phyloP scores from a whole-genome alignment of 2,329 filamentous ascomycete genomes.

The Aspergillus phoenicis region DNA sequence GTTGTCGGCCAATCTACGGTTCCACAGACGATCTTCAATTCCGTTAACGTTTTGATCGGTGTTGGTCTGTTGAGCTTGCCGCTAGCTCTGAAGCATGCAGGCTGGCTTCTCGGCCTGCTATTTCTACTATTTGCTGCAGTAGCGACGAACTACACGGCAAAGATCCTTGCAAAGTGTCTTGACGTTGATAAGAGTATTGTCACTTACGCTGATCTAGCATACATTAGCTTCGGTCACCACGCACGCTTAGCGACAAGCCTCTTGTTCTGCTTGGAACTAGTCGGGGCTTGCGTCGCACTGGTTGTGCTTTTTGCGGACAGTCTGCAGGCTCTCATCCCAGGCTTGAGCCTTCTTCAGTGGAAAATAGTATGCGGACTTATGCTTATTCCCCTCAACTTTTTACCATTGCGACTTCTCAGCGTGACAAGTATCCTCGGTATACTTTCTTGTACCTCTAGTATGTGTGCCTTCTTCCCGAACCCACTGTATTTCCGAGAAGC shows the following conservation, averaged over 20 bases:
- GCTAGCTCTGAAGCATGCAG: conserved; percentile 81
- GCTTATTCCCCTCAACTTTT: conserved; percentile 78
- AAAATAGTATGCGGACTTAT: conserved; percentile 81
- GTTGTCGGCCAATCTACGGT: conserved; percentile 93
- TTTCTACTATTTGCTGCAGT: conserved; percentile 74
- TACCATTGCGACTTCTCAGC: conserved; percentile 80
- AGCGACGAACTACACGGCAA: conserved; percentile 83
- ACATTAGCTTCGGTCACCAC: conserved; percentile 80
- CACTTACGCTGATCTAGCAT: conserved; percentile 92
- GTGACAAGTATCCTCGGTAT: conserved; percentile 95
- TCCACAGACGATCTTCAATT: conserved; percentile 95
- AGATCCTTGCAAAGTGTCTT: conserved; percentile 82
- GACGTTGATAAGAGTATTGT: conserved; percentile 82
- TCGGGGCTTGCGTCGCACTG: conserved; percentile 85
- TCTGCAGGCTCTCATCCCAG: conserved; percentile 75
- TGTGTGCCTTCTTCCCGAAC: conserved; percentile 45
- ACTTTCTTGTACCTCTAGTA: conserved; percentile 82
- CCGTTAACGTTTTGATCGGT: conserved; percentile 88
- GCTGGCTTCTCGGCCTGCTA: conserved; percentile 79
- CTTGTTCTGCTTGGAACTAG: conserved; percentile 82
- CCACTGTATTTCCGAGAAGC: conserved; percentile 15
- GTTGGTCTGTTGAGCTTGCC: conserved; percentile 88
- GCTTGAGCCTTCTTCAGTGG: conserved; percentile 70
- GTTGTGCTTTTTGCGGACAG: conserved; percentile 94
- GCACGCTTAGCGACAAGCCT: conserved; percentile 81